A percentile compares a stretch with the other conserved stretches of the same genome.
Evolutionary conservation across 345 rosid species (phyloP).

Genomic region (Eucalyptus polyanthemos): DNA sequence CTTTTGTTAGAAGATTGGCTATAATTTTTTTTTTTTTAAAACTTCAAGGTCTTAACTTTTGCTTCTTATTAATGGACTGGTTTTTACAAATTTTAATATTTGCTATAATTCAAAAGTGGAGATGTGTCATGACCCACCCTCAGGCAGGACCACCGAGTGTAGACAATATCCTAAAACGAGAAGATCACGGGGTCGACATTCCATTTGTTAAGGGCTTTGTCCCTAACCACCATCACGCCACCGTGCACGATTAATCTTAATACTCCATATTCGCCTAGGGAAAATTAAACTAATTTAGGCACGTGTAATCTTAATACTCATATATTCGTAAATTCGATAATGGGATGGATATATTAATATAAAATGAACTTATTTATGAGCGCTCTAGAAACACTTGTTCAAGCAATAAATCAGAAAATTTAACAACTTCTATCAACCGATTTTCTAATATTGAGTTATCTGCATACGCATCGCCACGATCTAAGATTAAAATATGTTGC

Average conservation of each 20-base stretch:
- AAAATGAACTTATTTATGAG: background rate
- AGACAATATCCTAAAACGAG: background rate
- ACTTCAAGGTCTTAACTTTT: background rate
- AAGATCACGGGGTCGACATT: too few species aligned
- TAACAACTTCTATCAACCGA: background rate
- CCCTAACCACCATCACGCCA: too few species aligned
- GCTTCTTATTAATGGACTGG: background rate
- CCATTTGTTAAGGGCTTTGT: too few species aligned
- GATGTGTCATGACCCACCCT: background rate
- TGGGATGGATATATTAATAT: background rate
- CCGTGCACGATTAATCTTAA: too few species aligned
- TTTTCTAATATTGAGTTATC: background rate
- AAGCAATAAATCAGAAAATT: background rate
- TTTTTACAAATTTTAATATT: too few species aligned
- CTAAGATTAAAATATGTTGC: background rate
- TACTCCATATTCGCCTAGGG: too few species aligned
- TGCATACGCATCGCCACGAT: background rate
- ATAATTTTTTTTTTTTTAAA: background rate
- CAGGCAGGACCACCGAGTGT: too few species aligned
- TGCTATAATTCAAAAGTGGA: background rate
- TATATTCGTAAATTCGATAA: too few species aligned
- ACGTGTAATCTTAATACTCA: background rate
- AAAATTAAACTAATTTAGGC: too few species aligned
- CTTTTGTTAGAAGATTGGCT: background rate
- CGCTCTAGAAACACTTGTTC: background rate